Base-by-base conservation (phyloP, 2,329 filamentous ascomycete genomes). In the Colletotrichum sansevieriae region DNA sequence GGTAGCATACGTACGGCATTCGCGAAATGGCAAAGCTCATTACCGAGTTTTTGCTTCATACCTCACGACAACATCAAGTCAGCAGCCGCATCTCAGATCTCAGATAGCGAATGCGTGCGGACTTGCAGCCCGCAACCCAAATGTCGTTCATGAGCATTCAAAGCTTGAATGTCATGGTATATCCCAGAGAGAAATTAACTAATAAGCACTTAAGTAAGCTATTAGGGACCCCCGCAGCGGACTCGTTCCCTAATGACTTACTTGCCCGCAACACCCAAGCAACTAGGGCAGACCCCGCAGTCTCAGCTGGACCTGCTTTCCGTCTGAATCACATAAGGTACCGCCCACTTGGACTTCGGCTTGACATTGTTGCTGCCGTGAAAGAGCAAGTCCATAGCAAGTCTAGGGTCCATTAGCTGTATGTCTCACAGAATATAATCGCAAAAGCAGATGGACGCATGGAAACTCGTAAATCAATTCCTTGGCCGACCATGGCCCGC, bases 161-260 rank as follows among this genome's bases (percentile, higher is more conserved):
- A 39, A 13, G 37, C 37, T 39, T 39, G 11, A 39, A 39, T 57
- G 2, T 4, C 22, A 67, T 13, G 52, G 49, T 20, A 18, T 33
- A 18, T 33, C 58, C 43, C 8, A 25, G n/a, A 25, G 33, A 41
- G 43, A 13, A 63, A 58, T 18, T 67, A 58, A n/a, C n/a, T n/a
- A n/a, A n/a, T n/a, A n/a, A 67, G 64, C 64, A 63, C 63, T 51
- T 29, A 20, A 12, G 52, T 54, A 58, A 52, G 60, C 51, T 63
- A n/a, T 44, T 52, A 3, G 18, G 20, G n/a, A 44, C 57, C 37
- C 59, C 52, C 64, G 43, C 37, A 33, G 25, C 25, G 43, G 60
- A 20, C 25, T 39, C 37, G 37, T 2, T 29, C 7, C 7, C 29
- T 29, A 18, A 56, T 18, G 39, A 18, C 29, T 58, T 63, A 18